A percentile compares a stretch with the other conserved stretches of the same genome.
Evolutionary conservation across 2,329 filamentous ascomycete genomes (phyloP).

Genomic region (Davidsoniella australis): DNA sequence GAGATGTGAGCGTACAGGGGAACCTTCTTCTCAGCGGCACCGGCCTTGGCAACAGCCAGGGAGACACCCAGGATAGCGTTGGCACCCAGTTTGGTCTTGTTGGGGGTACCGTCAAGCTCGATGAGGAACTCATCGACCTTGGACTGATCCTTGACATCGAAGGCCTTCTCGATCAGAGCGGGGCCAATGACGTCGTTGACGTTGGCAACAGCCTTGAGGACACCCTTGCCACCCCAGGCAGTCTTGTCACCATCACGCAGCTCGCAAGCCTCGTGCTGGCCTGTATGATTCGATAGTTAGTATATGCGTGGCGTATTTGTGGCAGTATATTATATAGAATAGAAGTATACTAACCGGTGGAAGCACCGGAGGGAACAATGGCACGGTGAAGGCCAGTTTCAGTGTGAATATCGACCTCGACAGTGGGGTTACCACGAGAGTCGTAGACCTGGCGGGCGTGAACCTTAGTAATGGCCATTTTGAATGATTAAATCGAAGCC

Average conservation of each 20-base stretch:
- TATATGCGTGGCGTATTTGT: constrained; percentile 13
- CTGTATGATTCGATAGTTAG: constrained; percentile 27
- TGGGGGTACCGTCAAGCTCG: constrained; percentile 65
- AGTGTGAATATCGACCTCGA: constrained; percentile 87
- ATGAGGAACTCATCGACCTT: constrained; percentile 73
- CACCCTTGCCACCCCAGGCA: constrained; percentile 78
- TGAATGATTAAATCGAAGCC: constrained; percentile 22
- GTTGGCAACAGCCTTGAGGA: constrained; percentile 70
- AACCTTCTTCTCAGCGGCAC: constrained; percentile 72
- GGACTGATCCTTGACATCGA: constrained; percentile 77
- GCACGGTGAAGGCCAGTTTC: constrained; percentile 85
- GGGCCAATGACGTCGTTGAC: constrained; percentile 71
- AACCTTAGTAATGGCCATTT: constrained; percentile 80
- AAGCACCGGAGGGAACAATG: constrained; percentile 85
- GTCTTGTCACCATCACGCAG: constrained; percentile 79
- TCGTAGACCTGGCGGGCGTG: constrained; percentile 95
- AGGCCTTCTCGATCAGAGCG: constrained; percentile 62
- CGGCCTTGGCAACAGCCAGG: constrained; percentile 74
- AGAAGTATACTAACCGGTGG: constrained; percentile 52
- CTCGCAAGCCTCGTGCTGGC: constrained; percentile 80
- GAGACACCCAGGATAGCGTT: constrained; percentile 79
- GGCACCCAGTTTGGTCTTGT: constrained; percentile 78
- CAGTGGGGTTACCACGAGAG: constrained; percentile 94
- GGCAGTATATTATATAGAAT: constrained; percentile 9
- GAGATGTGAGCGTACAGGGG: constrained; percentile 80